Base-by-base conservation (phyloP, 176 grass and related monocot species). In the Triticum dicoccoides region DNA sequence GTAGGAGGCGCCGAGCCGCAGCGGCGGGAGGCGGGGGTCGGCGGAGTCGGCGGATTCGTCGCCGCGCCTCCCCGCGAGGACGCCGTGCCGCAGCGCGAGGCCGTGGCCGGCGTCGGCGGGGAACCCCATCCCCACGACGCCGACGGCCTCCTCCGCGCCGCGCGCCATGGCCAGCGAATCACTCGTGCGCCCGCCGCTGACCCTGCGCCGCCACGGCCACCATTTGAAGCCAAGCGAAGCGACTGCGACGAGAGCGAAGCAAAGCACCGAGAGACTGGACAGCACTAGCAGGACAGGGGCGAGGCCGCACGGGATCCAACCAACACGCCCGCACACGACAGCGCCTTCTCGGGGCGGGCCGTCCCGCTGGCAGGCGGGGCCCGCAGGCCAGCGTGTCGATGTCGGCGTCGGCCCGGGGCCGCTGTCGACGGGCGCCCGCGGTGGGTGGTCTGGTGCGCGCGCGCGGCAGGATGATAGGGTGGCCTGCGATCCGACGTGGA, bases 81-180 rank as follows among this genome's bases (percentile, higher is more conserved):
- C 80, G 59, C 92, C 91, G 1, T 93, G 84, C 24, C 86, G 86
- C n/a, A 95, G 91, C 42, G 80, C 86, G 91, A 93, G 76, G 73
- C 89, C 81, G 51, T 81, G 85, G 64, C 37, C 91, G 6, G 66
- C 75, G 20, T 73, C 88, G 5, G 76, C 81, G 13, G 68, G 81
- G 91, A 95, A 92, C 5, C 85, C 88, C 83, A 92, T 21, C 42
- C 86, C 42, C 12, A 21, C 41, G 23, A 23, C 37, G 68, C 9
- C 20, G 35, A 73, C 5, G 70, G 7, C 72, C 67, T 67, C 78
- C 81, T 95, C 86, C 41, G 84, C 72, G 6, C 77, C 77, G 27
- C 85, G 67, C 47, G 76, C 86, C 78, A 94, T 91, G 33, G 76
- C 84, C 63, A 54, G 15, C 34, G 27, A 80, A 62, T 58, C 56